Evolutionary conservation across 352 stramenopile genomes (phyloP), one percentile per base, ranked within the genome.

Genomic region (Albugo laibachii): DNA sequence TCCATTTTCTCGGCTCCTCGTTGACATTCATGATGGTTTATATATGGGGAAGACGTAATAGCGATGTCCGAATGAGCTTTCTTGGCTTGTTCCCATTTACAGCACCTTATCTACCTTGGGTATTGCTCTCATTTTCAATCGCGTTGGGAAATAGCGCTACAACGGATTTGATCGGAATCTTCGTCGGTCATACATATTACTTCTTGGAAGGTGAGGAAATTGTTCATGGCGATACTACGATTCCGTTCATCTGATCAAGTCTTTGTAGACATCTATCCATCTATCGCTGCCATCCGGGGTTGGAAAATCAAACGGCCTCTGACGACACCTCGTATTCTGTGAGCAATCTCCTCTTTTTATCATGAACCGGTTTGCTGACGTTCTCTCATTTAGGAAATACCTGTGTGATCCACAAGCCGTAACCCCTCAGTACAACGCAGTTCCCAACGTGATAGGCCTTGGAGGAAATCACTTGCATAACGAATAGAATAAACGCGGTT

Each of bases 11-110:
- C 10, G 94, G 95, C 14, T 96, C 83, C 55, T 96, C 94, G 13
- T 69, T 99, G 19, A 97, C 94, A n/a, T 99, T 99, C 59, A 98
- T 99, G 94, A 99, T 99, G 94, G 83, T 98, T 5, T 99, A 99
- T 66, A 66, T 99, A 18, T 99, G 95, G 95, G 92, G 92, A 27
- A 65, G 93, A 50, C 69, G 81, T 34, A 97, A 97, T 53, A 80
- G 93, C 56, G 80, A 97, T 69, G 87, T 98, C 45, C 77, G 87
- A 53, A 98, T 99, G 93, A 96, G 71, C 46, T 97, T 99, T 53
- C 65, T 99, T 10, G 94, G 94, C 5, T 69, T 99, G 19, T 95
- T 99, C 45, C 91, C 85, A 11, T 99, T 99, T 66, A 97, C 86
- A 43, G 95, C 95, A 20, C 93, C 95, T 14, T 99, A 98, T 56